Conservation (phyloP, 345 rosid species). For the Psidium guajava region DNA sequence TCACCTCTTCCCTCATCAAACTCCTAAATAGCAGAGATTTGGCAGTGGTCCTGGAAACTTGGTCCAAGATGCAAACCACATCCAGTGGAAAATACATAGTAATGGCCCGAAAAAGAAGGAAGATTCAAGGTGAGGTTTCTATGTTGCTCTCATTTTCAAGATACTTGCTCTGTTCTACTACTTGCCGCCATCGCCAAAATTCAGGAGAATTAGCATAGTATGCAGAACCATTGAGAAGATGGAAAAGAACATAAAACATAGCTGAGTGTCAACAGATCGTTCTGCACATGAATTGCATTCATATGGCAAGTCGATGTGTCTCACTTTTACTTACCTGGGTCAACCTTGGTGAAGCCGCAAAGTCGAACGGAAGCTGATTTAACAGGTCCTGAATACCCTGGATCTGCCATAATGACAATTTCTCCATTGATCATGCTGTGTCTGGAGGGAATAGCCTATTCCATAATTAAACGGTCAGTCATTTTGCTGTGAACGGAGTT, state of each 20-base stretch:
- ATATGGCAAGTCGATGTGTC: background rate
- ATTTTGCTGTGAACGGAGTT: background rate
- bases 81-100: background rate
- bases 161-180: background rate
- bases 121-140: background rate
- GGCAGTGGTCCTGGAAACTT: background rate
- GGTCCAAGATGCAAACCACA: background rate
- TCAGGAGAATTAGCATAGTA: background rate
- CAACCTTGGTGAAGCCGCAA: conserved; percentile 27
- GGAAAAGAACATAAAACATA: background rate
- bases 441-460: background rate
- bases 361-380: conserved; percentile 33
- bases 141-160: background rate
- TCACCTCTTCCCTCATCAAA: background rate
- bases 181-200: background rate
- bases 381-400: conserved; percentile 36
- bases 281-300: background rate
- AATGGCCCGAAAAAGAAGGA: background rate
- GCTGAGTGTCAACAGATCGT: background rate
- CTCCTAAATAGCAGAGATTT: background rate
- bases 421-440: conserved; percentile 21
- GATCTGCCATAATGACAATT: conserved; percentile 16
- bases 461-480: background rate
- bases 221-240: background rate
- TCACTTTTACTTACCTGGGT: conserved; percentile 27